Conservation (phyloP, 2,329 filamentous ascomycete genomes). For the Elsinoe fawcettii region DNA sequence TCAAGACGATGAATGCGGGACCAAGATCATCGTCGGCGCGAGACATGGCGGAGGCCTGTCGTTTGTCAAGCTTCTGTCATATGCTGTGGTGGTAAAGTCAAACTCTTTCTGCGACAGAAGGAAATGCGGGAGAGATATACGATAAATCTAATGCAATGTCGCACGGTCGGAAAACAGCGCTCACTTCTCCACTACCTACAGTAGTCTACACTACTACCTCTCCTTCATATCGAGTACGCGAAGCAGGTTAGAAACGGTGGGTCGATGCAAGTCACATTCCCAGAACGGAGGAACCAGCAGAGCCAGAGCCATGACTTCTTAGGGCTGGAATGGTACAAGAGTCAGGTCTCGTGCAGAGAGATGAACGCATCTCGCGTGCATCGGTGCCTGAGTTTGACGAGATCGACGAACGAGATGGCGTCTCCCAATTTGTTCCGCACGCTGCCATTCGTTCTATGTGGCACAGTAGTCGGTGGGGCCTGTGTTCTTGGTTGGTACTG, state of each 20-base stretch:
- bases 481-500: neutral
- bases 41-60: neutral
- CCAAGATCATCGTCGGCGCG: conserved; percentile 16
- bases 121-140: neutral
- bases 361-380: neutral
- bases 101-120: neutral
- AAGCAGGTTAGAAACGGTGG: neutral
- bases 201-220: neutral
- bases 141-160: neutral
- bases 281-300: neutral
- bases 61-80: neutral
- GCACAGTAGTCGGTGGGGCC: neutral
- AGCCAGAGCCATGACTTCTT: neutral
- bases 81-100: neutral
- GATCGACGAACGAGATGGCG: neutral
- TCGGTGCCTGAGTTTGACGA: neutral
- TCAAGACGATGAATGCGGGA: conserved; percentile 16
- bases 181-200: neutral
- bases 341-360: neutral
- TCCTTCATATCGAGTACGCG: neutral
- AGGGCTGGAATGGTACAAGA: neutral
- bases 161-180: neutral
- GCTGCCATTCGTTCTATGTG: neutral
- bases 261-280: conserved; percentile 8
- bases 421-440: neutral